Conservation (phyloP, 495 filamentous ascomycete species). For the Entonaema liquescens region DNA sequence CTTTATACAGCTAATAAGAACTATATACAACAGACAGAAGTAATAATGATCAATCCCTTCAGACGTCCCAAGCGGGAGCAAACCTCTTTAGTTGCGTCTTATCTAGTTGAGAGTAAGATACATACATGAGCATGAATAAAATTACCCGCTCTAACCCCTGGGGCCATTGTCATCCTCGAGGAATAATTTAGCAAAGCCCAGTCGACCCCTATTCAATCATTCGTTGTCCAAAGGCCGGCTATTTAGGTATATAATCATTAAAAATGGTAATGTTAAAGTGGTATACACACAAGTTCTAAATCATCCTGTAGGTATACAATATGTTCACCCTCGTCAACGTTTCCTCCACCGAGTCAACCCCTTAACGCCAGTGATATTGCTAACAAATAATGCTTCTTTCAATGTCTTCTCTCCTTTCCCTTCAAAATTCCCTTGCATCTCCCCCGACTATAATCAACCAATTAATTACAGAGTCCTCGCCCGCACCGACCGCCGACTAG, state of each 20-base stretch:
- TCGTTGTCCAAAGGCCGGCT: neutral
- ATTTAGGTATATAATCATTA: conserved; percentile 11
- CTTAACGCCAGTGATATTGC: neutral
- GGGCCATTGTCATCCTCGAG: too few relatives aligned
- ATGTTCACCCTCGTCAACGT: neutral
- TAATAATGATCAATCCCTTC: neutral
- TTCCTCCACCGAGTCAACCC: neutral
- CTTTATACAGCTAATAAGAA: neutral
- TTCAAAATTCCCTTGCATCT: neutral
- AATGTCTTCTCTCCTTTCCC: neutral
- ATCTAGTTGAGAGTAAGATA: neutral
- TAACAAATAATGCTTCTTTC: neutral
- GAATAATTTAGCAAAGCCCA: too few relatives aligned
- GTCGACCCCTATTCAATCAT: too few relatives aligned
- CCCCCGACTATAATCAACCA: too few relatives aligned
- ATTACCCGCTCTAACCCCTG: too few relatives aligned
- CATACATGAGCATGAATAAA: neutral
- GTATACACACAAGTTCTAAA: conserved; percentile 25
- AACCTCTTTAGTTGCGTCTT: neutral
- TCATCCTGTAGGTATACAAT: conserved; percentile 1
- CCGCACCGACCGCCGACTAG: conserved; percentile 11
- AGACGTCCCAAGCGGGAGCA: conserved; percentile 29
- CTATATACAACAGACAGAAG: neutral
- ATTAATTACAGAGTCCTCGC: conserved; percentile 28
- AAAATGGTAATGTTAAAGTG: conserved; percentile 20